A percentile compares a stretch with the other conserved stretches of the same genome.
Evolutionary conservation across 768 basidiomycete species (phyloP).

Genomic region (Macrolepiota dolichaula): DNA sequence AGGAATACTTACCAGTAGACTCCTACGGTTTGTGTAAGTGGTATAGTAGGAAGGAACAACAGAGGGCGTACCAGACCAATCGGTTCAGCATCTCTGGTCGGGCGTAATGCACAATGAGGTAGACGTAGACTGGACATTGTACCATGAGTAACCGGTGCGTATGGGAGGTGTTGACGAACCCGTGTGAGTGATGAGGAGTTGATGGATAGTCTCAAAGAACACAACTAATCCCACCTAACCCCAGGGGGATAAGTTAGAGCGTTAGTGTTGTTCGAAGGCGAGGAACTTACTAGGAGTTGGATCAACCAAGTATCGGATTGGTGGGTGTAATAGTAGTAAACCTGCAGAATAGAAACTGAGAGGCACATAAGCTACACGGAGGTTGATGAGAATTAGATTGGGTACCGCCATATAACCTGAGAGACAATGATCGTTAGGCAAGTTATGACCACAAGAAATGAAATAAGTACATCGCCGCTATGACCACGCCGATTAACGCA

Average conservation of each 20-base stretch:
- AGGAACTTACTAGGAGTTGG: constrained; percentile 38
- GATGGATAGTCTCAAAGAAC: constrained; percentile 49
- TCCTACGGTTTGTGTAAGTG: constrained; percentile 22
- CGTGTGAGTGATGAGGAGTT: constrained; percentile 49
- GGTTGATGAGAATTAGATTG: neutral
- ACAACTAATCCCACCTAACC: constrained; percentile 48
- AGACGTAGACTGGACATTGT: constrained; percentile 38
- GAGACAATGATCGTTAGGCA: neutral
- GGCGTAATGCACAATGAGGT: constrained; percentile 39
- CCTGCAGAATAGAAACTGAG: constrained; percentile 52
- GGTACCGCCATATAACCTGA: constrained; percentile 49
- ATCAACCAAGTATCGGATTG: constrained; percentile 47
- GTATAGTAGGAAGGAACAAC: neutral
- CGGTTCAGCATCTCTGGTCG: constrained; percentile 21
- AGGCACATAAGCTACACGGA: neutral
- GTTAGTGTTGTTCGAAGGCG: too few relatives aligned
- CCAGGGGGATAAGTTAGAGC: neutral
- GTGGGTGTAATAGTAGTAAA: constrained; percentile 52
- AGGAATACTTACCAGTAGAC: constrained; percentile 27
- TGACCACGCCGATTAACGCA: constrained; percentile 44
- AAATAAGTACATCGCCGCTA: constrained; percentile 41
- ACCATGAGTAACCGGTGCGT: neutral
- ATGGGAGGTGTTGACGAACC: constrained; percentile 24
- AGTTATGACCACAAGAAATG: neutral
- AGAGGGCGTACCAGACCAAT: constrained; percentile 38